Evolutionary conservation across 345 rosid species (phyloP), one percentile per base, ranked within the genome.

Genomic region (Clarkia xantiana): DNA sequence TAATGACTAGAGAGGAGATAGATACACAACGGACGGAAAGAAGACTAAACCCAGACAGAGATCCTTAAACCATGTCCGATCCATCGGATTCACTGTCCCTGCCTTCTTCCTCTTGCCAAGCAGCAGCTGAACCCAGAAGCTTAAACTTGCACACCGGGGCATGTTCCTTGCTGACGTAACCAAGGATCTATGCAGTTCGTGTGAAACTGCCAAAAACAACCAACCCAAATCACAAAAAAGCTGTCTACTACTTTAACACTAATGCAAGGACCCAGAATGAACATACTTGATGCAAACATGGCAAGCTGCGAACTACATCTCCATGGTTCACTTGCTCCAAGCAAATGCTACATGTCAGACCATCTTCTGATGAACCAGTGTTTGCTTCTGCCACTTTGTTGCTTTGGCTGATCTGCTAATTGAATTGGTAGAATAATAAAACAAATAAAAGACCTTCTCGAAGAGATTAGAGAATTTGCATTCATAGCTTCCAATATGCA

Each of bases 211-310:
- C 64, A 34, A 57, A 52, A 57, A 20, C 14, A 34, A 42, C 44
- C 2, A n/a, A 9, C 14, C 10, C 6, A n/a, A 34, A 17, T 1
- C 13, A 10, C 4, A 11, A 16, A 47, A 20, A 13, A 29, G 13
- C 23, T 34, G 12, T 10, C 14, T 47, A 29, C n/a, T n/a, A n/a
- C n/a, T n/a, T n/a, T n/a, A n/a, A n/a, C n/a, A n/a, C n/a, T 20
- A 25, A 15, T 13, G 8, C 6, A 44, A n/a, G 6, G 36, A 42
- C 38, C 17, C 42, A 40, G 36, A 7, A 0, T 54, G 45, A 16
- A 54, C 14, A 55, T 46, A 81, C 90, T 84, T 78, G 90, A 63
- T 78, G 90, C 65, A 76, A 71, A 60, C 85, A 81, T 48, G 82
- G 90, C 60, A 81, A 63, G 69, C 90, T 76, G 14, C 90, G 78